Percentiles rank a stretch among this genome's conserved stretches.
Conservation (phyloP, 225 moss, liverwort and hornwort genomes). For the Rhytidiadelphus loreus region DNA sequence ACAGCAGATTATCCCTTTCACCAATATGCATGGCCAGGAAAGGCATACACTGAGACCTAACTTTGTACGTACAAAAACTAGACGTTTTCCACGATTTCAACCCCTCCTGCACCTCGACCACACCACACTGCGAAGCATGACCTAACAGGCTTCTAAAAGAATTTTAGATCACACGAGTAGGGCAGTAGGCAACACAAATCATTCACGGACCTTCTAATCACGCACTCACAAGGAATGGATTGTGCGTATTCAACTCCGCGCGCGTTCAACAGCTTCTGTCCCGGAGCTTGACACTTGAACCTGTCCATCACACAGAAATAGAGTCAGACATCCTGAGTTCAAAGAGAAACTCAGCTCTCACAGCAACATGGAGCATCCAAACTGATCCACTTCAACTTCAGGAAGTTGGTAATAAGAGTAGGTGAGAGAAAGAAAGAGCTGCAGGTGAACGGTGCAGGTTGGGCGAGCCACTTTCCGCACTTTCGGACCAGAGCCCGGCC, state of each 20-base stretch:
- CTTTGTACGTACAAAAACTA: neutral
- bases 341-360: neutral
- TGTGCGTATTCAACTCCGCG: slow-evolving; percentile 83
- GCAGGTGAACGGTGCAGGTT: too few species aligned
- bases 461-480: slow-evolving; percentile 89
- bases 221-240: slow-evolving; percentile 56
- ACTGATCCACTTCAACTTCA: too few species aligned
- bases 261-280: slow-evolving; percentile 70
- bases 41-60: neutral
- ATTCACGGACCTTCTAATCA: neutral
- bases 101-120: neutral
- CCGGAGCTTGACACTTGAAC: slow-evolving; percentile 46
- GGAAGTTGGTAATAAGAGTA: too few species aligned
- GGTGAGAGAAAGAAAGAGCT: too few species aligned
- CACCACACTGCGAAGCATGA: neutral
- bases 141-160: neutral
- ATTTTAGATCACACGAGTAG: neutral
- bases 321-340: too few species aligned
- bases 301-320: too few species aligned
- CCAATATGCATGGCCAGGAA: neutral
- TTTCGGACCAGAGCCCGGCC: slow-evolving; percentile 78
- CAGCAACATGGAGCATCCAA: too few species aligned
- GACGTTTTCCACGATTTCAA: neutral
- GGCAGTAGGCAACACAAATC: neutral
- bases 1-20: neutral